A percentile compares a stretch with the other conserved stretches of the same genome.
Evolutionary conservation across 306 rosid species (phyloP).

Genomic region (Spatholobus suberectus): DNA sequence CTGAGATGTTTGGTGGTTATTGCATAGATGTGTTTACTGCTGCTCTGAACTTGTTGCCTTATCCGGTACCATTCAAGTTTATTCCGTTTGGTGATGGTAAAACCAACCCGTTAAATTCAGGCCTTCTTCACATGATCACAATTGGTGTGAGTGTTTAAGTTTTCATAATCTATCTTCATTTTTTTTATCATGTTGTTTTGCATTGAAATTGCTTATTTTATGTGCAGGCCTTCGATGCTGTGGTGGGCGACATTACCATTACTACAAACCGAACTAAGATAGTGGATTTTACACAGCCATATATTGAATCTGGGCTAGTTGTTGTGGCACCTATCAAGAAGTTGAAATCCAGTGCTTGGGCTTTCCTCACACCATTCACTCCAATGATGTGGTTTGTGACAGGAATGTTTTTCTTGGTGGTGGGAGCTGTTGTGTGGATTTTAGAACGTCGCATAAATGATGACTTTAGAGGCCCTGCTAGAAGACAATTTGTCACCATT

Average conservation of each 20-base stretch:
- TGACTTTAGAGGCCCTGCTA: conserved; percentile 79
- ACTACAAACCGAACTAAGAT: conserved; percentile 71
- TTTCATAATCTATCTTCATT: not conserved
- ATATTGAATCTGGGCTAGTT: conserved; percentile 75
- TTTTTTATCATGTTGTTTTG: not conserved
- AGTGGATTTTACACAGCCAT: conserved; percentile 88
- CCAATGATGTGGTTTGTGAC: conserved; percentile 73
- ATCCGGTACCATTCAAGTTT: conserved; percentile 62
- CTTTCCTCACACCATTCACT: conserved; percentile 79
- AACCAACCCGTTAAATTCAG: conserved; percentile 56
- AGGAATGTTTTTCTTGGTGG: conserved; percentile 60
- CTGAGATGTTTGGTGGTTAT: conserved; percentile 65
- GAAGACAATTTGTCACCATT: conserved; percentile 64
- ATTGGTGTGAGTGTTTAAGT: conserved; percentile 60
- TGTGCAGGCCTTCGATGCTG: conserved; percentile 68
- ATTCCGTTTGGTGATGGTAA: conserved; percentile 70
- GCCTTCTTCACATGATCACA: conserved; percentile 61
- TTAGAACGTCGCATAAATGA: conserved; percentile 77
- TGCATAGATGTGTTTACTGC: conserved; percentile 80
- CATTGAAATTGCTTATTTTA: conserved; percentile 5
- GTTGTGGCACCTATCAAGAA: conserved; percentile 72
- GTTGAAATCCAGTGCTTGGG: conserved; percentile 70
- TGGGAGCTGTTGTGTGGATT: conserved; percentile 82
- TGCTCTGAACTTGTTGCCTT: conserved; percentile 68
- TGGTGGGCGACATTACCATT: conserved; percentile 78